Conservation (phyloP, 495 filamentous ascomycete species). For the Podospora tetraspora region DNA sequence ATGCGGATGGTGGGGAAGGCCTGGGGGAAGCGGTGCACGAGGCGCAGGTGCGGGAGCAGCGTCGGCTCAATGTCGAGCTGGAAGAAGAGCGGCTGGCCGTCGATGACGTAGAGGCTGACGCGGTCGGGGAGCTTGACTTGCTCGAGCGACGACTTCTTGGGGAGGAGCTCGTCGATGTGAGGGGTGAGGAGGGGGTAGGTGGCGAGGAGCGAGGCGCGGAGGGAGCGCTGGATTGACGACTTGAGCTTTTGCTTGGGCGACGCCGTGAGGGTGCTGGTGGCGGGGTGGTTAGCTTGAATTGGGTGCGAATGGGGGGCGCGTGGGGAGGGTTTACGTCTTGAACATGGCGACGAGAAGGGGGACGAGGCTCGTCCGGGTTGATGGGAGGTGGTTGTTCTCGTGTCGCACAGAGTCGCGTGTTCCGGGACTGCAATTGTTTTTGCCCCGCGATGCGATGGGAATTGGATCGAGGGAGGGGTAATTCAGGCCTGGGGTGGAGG, state of each 20-base stretch:
- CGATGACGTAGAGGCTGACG: constrained; percentile 78
- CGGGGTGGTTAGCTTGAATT: constrained; percentile 11
- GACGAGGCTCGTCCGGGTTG: not conserved
- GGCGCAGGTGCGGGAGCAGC: constrained; percentile 65
- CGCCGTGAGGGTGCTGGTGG: constrained; percentile 55
- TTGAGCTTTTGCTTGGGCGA: constrained; percentile 93
- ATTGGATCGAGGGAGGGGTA: constrained; percentile 18
- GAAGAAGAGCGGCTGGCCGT: constrained; percentile 74
- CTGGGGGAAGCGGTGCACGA: constrained; percentile 67
- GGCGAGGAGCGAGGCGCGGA: constrained; percentile 73
- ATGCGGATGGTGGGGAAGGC: constrained; percentile 65
- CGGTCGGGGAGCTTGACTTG: constrained; percentile 90
- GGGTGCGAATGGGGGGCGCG: not conserved
- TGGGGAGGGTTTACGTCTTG: constrained; percentile 61
- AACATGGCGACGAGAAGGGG: constrained; percentile 56
- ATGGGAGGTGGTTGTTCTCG: not conserved
- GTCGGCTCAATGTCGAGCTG: constrained; percentile 75
- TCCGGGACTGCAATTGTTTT: constrained; percentile 4
- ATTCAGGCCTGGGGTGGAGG: not conserved
- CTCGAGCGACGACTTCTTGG: constrained; percentile 91
- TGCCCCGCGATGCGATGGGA: constrained; percentile 24
- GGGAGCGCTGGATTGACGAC: constrained; percentile 82
- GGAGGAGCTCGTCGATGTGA: constrained; percentile 89
- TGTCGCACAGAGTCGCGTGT: not conserved
- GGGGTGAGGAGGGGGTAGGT: constrained; percentile 83